A percentile compares a stretch with the other conserved stretches of the same genome.
phyloP scores from a whole-genome alignment of 176 grass and related monocot species.

The Melocanna baccifera region DNA sequence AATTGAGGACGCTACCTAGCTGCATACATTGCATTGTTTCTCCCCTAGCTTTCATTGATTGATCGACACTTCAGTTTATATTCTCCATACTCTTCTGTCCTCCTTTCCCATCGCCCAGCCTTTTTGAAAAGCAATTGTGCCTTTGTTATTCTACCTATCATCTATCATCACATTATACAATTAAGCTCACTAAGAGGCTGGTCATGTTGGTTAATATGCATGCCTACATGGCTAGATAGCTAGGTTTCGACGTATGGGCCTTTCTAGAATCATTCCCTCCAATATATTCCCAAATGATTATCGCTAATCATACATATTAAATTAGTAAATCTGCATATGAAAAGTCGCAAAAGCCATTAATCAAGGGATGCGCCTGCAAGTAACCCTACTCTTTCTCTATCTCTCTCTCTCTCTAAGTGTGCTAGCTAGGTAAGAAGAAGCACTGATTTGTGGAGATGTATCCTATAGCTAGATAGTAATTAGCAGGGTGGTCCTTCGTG shows the following conservation, averaged over 20 bases:
- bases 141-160: constrained; percentile 17
- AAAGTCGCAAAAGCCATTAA: constrained; percentile 51
- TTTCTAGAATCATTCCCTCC: constrained; percentile 31
- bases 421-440: background rate
- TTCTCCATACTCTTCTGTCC: background rate
- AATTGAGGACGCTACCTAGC: constrained; percentile 4
- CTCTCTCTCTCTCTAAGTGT: background rate
- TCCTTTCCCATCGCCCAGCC: background rate
- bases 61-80: constrained; percentile 12
- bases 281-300: constrained; percentile 48
- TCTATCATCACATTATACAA: constrained; percentile 7
- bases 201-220: constrained; percentile 47
- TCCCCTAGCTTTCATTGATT: background rate
- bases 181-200: background rate
- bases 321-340: constrained; percentile 18
- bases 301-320: constrained; percentile 21
- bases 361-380: constrained; percentile 34
- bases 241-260: constrained; percentile 19
- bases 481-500: background rate
- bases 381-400: background rate
- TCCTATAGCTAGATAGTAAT: background rate
- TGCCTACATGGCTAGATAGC: constrained; percentile 33
- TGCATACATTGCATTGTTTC: constrained; percentile 13
- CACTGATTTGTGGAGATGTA: constrained; percentile 23
- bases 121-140: constrained; percentile 14